These are phyloP conservation scores for Cetradonia linearis DNA, from an alignment of 495 filamentous ascomycete genomes.

Conservation along the genomic window DNA sequence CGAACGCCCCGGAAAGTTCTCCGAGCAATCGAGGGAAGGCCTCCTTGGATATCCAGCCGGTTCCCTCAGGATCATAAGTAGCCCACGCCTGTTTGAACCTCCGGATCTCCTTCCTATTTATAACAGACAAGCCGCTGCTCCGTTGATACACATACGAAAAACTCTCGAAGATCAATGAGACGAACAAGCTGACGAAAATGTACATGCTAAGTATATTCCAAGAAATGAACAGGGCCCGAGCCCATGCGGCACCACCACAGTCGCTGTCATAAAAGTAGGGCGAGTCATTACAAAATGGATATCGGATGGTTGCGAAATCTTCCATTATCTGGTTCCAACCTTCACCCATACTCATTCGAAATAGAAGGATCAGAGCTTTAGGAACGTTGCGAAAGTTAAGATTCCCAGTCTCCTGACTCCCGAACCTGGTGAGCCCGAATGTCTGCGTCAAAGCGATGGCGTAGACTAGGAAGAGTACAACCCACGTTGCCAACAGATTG, in stretches of 20 bases:
- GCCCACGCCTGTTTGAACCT: constrained; percentile 99
- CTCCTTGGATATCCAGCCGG: constrained; percentile 86
- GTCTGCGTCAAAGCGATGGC: constrained; percentile 95
- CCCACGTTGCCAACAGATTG: constrained; percentile 93
- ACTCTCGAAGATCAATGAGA: constrained; percentile 97
- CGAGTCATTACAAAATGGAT: constrained; percentile 64
- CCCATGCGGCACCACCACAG: constrained; percentile 84
- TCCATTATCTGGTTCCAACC: constrained; percentile 97
- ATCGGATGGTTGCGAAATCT: constrained; percentile 71
- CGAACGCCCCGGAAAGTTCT: constrained; percentile 85
- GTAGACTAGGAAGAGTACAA: constrained; percentile 90
- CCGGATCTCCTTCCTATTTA: constrained; percentile 84
- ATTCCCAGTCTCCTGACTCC: constrained; percentile 59
- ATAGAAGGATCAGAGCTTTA: constrained; percentile 86
- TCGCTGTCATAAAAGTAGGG: constrained; percentile 70
- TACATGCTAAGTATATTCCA: constrained; percentile 99
- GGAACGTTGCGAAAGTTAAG: constrained; percentile 90
- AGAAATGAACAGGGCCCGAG: constrained; percentile 75
- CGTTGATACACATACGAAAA: constrained; percentile 99
- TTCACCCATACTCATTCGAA: constrained; percentile 84
- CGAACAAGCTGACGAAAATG: constrained; percentile 96
- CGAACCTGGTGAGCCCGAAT: constrained; percentile 90
- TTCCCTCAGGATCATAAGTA: constrained; percentile 80
- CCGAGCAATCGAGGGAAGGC: constrained; percentile 82
- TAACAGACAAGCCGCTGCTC: constrained; percentile 68